Evolutionary conservation across 2,329 filamentous ascomycete species (phyloP), one percentile per base, ranked within the genome.

Genomic region (Didymosphaeria variabile): DNA sequence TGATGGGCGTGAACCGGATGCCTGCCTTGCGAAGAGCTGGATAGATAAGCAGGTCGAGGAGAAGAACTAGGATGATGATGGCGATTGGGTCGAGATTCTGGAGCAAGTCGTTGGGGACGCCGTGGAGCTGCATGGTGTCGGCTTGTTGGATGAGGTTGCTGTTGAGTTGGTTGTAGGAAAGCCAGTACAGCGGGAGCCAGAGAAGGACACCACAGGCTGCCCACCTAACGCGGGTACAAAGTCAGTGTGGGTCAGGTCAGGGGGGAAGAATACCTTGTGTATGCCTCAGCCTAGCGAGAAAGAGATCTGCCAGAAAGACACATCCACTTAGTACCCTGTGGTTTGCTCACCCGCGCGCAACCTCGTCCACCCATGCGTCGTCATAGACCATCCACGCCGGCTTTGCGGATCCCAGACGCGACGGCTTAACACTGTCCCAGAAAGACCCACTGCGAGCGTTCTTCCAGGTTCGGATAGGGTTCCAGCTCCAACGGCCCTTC

Each of bases 291-390:
- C n/a, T n/a, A n/a, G n/a, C n/a, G n/a, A n/a, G n/a, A n/a, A n/a
- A n/a, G n/a, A n/a, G n/a, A n/a, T 29, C 26, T 29, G 26, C 26
- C 6, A 29, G 26, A 29, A 29, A 29, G 26, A 29, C 26, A 29
- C 6, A 29, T 29, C 26, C 26, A 29, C 26, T 29, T 29, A 80
- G 79, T 15, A 80, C 75, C 53, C 67, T 65, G 70, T 77, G 80
- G 40, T 77, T 77, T 26, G 52, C 65, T 58, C 71, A 74, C 63
- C 90, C 91, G 78, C 91, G 89, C 55, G 84, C 84, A 52, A 93
- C 88, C 73, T 94, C 90, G 58, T 93, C 90, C n/a, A 93, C 91
- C 90, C 90, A 94, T 62, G 87, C 86, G 67, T 93, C 91, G 63
- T 93, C 90, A 68, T 92, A 93, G 0, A 87, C 91, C 88, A 92